Base-by-base conservation (phyloP, 2,329 filamentous ascomycete genomes). In the Calonectria multiphialidica region DNA sequence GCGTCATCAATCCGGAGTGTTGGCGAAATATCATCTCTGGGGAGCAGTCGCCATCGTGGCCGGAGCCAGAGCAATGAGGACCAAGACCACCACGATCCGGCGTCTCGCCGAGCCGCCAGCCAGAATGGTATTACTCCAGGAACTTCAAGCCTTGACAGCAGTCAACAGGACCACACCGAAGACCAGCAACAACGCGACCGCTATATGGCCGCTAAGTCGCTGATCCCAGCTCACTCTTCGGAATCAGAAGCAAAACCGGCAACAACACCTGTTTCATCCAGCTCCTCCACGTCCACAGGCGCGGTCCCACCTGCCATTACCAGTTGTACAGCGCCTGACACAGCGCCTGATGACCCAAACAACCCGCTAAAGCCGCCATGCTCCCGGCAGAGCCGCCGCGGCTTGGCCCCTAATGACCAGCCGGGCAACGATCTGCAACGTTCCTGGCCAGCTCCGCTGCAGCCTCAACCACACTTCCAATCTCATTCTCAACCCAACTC, bases 1-100 rank as follows among this genome's bases (percentile, higher is more conserved):
- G 76, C 80, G 37, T 83, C 85, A 64, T 82, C 82, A 64, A 82
- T 75, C 66, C 78, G 74, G 75, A 75, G 80, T 74, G 53, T 68
- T 47, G 70, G 75, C 57, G 71, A 77, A 47, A 71, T 73, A 16
- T 77, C 76, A 49, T 76, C 79, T 21, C 49, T 78, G 23, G 72
- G 75, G 33, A 79, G 77, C 59, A 78, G 76, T 66, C 76, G 75
- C 63, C 71, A 75, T 66, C 77, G 72, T 50, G 53, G 66, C 75
- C 70, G 65, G 16, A 71, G 73, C 18, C 62, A 65, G n/a, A 42
- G 49, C 40, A 42, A 55, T 30, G 69, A 77, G 18, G 67, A 67
- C 30, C 68, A 42, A 30, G 61, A 45, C 35, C 70, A 8, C 63
- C 68, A 47, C 40, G 73, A 76, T 59, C 63, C 35, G 61, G 70